Conservation (phyloP, 2,329 filamentous ascomycete species). For the Cytospora piceicola region DNA sequence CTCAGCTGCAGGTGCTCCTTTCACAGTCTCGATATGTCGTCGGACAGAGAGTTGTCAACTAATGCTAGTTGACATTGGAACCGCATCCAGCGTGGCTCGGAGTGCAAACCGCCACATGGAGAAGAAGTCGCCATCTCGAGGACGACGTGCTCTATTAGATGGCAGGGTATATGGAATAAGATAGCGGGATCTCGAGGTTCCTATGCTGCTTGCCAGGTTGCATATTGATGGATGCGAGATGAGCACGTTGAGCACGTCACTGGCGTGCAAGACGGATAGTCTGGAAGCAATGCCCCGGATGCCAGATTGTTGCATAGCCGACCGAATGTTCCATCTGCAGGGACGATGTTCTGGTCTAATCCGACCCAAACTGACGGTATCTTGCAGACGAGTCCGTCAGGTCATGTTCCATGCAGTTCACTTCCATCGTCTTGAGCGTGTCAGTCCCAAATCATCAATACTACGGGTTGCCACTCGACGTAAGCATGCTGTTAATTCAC, state of each 20-base stretch:
- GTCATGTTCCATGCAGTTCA: too few species aligned
- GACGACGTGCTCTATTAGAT: not conserved
- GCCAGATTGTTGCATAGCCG: not conserved
- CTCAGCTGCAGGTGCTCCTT: not conserved
- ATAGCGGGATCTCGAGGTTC: not conserved
- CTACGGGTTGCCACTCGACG: too few species aligned
- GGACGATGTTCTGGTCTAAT: not conserved
- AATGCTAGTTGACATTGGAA: not conserved
- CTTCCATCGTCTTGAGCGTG: not conserved
- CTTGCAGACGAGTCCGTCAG: not conserved
- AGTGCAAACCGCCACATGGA: not conserved
- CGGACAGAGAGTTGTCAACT: not conserved
- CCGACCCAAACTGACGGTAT: not conserved
- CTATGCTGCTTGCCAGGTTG: not conserved
- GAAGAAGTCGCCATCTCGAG: not conserved
- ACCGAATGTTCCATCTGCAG: not conserved
- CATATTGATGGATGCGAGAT: too few species aligned
- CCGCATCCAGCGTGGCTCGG: not conserved
- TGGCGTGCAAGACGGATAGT: not conserved
- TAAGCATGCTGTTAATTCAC: too few species aligned
- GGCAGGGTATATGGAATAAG: not conserved
- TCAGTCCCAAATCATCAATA: too few species aligned
- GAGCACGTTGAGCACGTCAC: not conserved
- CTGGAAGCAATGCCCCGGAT: not conserved
- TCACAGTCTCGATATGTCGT: not conserved